Evolutionary conservation across 139 green algal species (phyloP).

Genomic region (Auxenochlorella pyrenoidosa): DNA sequence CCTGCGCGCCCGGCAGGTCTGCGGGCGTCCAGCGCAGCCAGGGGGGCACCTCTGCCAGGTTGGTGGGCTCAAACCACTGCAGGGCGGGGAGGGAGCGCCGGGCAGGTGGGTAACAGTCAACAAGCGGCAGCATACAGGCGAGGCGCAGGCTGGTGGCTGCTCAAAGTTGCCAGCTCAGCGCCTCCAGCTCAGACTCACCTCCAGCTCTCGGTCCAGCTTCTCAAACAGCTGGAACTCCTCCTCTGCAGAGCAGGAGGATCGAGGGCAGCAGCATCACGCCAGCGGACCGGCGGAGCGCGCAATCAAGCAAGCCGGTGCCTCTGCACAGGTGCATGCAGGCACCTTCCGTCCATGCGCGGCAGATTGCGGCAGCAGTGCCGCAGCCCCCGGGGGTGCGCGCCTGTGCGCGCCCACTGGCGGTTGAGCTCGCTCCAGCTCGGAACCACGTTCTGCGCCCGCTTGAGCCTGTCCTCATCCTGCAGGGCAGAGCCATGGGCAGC

Average conservation of each 20-base stretch:
- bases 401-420: conserved; percentile 15
- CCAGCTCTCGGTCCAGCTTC: conserved; percentile 53
- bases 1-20: conserved; percentile 25
- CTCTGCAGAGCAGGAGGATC: neutral
- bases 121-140: neutral
- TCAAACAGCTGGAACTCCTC: conserved; percentile 61
- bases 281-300: too few relatives aligned
- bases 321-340: neutral
- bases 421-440: conserved; percentile 68
- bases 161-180: neutral
- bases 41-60: neutral
- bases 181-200: conserved; percentile 6
- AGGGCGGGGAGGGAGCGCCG: neutral
- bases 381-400: neutral
- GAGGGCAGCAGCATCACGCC: neutral
- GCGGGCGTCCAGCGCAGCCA: conserved; percentile 14
- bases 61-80: conserved; percentile 38
- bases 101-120: neutral
- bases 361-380: neutral
- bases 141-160: neutral
- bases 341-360: neutral
- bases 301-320: too few relatives aligned
- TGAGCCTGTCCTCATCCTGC: conserved; percentile 68
- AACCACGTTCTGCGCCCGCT: conserved; percentile 68
- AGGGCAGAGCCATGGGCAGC: neutral